Conservation (phyloP, 352 stramenopile genomes). For the Pythium myriotylum region DNA sequence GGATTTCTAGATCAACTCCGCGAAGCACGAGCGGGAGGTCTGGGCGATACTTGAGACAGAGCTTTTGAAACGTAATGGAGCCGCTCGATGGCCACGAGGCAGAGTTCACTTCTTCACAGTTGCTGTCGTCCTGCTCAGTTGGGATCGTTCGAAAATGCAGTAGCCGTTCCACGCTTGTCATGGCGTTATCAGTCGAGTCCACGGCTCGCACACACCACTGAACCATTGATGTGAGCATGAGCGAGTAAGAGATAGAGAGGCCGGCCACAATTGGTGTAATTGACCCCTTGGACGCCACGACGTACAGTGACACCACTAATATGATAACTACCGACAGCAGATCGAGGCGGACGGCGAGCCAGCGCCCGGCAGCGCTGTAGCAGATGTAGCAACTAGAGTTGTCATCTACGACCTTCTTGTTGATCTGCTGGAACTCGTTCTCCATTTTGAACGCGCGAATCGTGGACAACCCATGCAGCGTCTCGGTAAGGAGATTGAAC, state of each 20-base stretch:
- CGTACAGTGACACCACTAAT: slow-evolving; percentile 79
- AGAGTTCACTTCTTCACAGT: slow-evolving; percentile 80
- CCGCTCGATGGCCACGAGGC: slow-evolving; percentile 34
- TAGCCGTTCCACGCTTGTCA: slow-evolving; percentile 84
- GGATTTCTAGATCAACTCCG: slow-evolving; percentile 39
- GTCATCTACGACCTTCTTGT: slow-evolving; percentile 39
- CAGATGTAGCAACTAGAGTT: slow-evolving; percentile 49
- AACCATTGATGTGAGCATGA: slow-evolving; percentile 85
- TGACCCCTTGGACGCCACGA: slow-evolving; percentile 59
- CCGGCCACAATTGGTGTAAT: slow-evolving; percentile 66
- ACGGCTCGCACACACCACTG: slow-evolving; percentile 91
- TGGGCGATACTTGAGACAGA: slow-evolving; percentile 44
- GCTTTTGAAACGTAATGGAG: slow-evolving; percentile 39
- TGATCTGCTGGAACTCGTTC: slow-evolving; percentile 30
- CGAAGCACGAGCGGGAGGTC: slow-evolving; percentile 37
- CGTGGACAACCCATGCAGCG: slow-evolving; percentile 89
- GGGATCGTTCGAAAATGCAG: slow-evolving; percentile 70
- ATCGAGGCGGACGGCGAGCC: slow-evolving; percentile 93
- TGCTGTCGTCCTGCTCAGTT: slow-evolving; percentile 48
- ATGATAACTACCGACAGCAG: slow-evolving; percentile 81
- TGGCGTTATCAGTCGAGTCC: slow-evolving; percentile 89
- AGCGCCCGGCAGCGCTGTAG: slow-evolving; percentile 66
- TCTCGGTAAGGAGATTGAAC: slow-evolving; percentile 93
- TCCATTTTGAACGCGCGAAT: slow-evolving; percentile 82
- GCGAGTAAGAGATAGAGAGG: slow-evolving; percentile 88